phyloP scores from a whole-genome alignment of 768 basidiomycete genomes.

The Galerina marginata region DNA sequence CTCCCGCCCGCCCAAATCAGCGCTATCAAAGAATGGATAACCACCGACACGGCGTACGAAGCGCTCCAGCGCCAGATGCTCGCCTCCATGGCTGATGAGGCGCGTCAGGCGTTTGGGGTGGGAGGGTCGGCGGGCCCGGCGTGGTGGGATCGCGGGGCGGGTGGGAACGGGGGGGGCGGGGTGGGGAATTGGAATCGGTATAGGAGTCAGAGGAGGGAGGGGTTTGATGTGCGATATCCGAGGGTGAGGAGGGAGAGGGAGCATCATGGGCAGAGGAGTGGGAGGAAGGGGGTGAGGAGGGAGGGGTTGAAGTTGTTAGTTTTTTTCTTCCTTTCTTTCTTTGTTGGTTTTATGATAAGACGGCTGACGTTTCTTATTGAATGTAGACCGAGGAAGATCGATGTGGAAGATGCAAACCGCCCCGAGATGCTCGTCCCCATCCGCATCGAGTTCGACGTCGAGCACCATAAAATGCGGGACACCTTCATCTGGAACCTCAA shows the following conservation, averaged over 20 bases:
- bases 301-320: constrained; percentile 83
- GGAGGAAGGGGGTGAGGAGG: constrained; percentile 59
- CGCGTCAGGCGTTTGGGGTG: constrained; percentile 45
- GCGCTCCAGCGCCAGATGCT: constrained; percentile 52
- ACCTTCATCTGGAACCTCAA: constrained; percentile 97
- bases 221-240: constrained; percentile 59
- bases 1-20: constrained; percentile 56
- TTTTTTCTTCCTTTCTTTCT: constrained; percentile 18
- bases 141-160: constrained; percentile 41
- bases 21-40: constrained; percentile 67
- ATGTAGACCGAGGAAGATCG: constrained; percentile 69
- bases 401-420: constrained; percentile 58
- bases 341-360: not conserved
- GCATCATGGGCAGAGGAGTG: constrained; percentile 40
- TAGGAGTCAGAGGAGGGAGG: constrained; percentile 44
- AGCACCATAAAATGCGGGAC: constrained; percentile 92
- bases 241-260: constrained; percentile 37
- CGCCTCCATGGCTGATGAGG: constrained; percentile 56
- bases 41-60: constrained; percentile 64
- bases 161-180: constrained; percentile 32
- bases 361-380: constrained; percentile 13
- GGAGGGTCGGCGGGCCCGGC: constrained; percentile 66
- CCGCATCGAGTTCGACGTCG: constrained; percentile 95
- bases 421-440: constrained; percentile 91
- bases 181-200: constrained; percentile 38